These are phyloP conservation scores for Mallotus japonicus DNA, from an alignment of 441 rosid genomes.

Conservation along the genomic window DNA sequence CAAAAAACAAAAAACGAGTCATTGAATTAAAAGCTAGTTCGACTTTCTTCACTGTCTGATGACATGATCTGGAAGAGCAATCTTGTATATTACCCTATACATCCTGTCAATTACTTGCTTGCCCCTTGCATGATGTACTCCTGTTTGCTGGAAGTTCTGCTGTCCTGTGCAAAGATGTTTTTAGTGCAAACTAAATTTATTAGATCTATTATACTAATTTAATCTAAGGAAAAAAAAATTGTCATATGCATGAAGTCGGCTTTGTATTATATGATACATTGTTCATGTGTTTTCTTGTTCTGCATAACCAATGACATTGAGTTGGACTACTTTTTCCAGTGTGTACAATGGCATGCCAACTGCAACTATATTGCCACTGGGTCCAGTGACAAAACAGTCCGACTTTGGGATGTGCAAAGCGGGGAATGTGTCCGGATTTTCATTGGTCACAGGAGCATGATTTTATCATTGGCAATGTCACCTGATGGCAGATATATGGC, in stretches of 20 bases:
- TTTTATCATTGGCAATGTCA: slow-evolving; percentile 87
- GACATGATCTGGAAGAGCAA: background rate
- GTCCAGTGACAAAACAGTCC: slow-evolving; percentile 88
- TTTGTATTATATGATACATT: background rate
- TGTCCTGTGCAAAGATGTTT: background rate
- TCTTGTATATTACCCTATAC: background rate
- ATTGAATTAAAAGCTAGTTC: background rate
- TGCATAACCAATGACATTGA: slow-evolving; percentile 12
- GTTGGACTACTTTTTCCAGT: slow-evolving; percentile 46
- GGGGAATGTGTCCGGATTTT: slow-evolving; percentile 92
- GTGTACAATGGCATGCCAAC: slow-evolving; percentile 97
- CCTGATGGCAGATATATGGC: slow-evolving; percentile 97
- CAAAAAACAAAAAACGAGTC: background rate
- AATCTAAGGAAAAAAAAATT: background rate
- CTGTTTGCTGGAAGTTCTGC: background rate
- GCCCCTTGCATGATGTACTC: background rate
- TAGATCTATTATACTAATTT: background rate
- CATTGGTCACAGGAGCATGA: slow-evolving; percentile 95
- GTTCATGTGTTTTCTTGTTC: background rate
- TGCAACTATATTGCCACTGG: slow-evolving; percentile 97
- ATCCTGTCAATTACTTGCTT: background rate
- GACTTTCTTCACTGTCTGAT: background rate
- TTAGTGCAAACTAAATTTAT: background rate
- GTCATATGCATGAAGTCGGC: background rate
- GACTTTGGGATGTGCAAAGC: slow-evolving; percentile 92